Conservation (phyloP, 176 grass and related monocot species). For the Carex cristatella region DNA sequence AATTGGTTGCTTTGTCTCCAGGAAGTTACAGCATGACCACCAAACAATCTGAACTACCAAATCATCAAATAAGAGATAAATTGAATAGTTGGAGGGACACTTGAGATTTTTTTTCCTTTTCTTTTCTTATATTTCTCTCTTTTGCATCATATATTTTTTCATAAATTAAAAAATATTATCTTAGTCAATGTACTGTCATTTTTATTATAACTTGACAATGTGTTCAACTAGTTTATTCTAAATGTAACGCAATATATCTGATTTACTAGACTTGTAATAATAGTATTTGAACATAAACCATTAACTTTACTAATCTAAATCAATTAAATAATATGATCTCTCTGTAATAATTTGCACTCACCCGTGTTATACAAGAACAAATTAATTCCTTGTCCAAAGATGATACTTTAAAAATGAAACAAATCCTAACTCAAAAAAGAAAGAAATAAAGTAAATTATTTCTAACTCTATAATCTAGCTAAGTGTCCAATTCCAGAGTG, state of each 20-base stretch:
- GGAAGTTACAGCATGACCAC: neutral
- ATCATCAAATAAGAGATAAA: neutral
- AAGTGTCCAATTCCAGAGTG: conserved; percentile 49
- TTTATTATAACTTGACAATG: neutral
- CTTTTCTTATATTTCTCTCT: neutral
- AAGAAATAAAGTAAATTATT: neutral
- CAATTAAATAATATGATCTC: conserved; percentile 6
- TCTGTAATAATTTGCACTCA: neutral
- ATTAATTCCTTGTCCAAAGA: neutral
- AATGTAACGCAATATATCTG: neutral
- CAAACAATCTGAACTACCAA: neutral
- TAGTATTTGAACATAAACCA: neutral
- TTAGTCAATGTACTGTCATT: too few relatives aligned
- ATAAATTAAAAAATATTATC: too few relatives aligned
- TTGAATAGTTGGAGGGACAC: neutral
- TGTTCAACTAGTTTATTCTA: neutral
- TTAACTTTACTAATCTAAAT: neutral
- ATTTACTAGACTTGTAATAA: neutral
- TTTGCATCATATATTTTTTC: neutral
- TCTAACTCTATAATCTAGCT: neutral
- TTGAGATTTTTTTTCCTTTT: neutral
- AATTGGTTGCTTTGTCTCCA: neutral
- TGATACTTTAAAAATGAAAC: neutral
- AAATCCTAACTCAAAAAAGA: neutral
- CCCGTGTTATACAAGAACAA: neutral